Base-by-base conservation (phyloP, 2,329 filamentous ascomycete species). In the Keithomyces neogunnii region DNA sequence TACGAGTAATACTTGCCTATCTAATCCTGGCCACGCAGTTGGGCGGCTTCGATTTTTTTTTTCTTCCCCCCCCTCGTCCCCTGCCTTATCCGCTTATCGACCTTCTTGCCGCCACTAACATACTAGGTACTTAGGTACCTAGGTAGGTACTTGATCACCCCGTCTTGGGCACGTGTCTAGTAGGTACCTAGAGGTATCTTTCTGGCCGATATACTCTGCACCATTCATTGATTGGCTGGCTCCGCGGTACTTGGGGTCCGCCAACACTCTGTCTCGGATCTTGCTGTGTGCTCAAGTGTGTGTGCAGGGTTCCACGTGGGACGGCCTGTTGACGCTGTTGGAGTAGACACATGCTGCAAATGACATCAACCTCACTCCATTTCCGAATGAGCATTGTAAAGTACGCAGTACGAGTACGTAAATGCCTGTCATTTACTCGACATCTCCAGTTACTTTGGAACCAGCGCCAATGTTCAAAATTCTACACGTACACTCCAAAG, bases 11-110 rank as follows among this genome's bases (percentile, higher is more conserved):
- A 19, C 19, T 19, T 19, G 19, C 19, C 19, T 19, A 19, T 19
- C 6, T 11, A 35, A 6, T 35, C 33, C 6, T 35, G 6, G 6
- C 33, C 33, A 7, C 33, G 6, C 33, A 30, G 33, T 32, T 47
- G 11, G 8, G 6, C 32, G 43, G 26, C 10, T 29, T 7, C 7
- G 26, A 7, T 33, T 45, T 45, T 36, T 42, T 32, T 19, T 30
- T 26, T 48, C 42, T 40, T 28, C 32, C 31, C 5, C 5, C 19
- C 19, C 19, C 19, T 19, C 19, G 19, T 19, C 19, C 19, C 19
- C 19, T 19, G 19, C 19, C 42, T 40, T 29, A n/a, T 13, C 38
- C 28, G 45, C 42, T 49, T 52, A 52, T 52, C 50, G 19, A n/a
- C 19, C 3, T 33, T 40, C 10, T n/a, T 46, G 43, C 35, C 42